Evolutionary conservation across 2,329 filamentous ascomycete genomes (phyloP).

Genomic region (Sordariomycetes sp.): DNA sequence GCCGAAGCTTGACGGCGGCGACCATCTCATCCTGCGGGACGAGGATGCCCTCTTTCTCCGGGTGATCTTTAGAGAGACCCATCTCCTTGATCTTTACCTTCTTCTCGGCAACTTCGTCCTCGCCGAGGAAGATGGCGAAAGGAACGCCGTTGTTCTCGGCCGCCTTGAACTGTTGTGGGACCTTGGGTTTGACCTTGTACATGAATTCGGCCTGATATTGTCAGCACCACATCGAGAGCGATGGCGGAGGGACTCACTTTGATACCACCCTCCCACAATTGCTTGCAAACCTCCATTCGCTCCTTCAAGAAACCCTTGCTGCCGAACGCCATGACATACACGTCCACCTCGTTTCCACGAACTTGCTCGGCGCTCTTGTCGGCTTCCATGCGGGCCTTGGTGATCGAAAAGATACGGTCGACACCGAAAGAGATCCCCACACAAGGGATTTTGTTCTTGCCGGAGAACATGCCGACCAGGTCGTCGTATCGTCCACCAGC

Average conservation of each 20-base stretch:
- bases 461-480: slow-evolving; percentile 87
- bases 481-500: slow-evolving; percentile 90
- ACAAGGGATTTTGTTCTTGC: slow-evolving; percentile 66
- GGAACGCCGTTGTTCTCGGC: slow-evolving; percentile 74
- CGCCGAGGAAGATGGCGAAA: slow-evolving; percentile 80
- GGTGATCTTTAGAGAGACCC: slow-evolving; percentile 68
- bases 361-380: slow-evolving; percentile 51
- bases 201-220: slow-evolving; percentile 62
- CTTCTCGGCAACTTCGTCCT: slow-evolving; percentile 76
- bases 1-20: slow-evolving; percentile 45
- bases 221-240: slow-evolving; percentile 16
- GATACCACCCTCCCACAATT: slow-evolving; percentile 79
- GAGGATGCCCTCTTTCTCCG: slow-evolving; percentile 80
- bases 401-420: slow-evolving; percentile 90
- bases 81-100: slow-evolving; percentile 80
- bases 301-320: slow-evolving; percentile 78
- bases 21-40: slow-evolving; percentile 57
- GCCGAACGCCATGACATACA: slow-evolving; percentile 91
- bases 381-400: slow-evolving; percentile 63
- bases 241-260: slow-evolving; percentile 42
- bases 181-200: slow-evolving; percentile 85
- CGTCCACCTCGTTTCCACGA: slow-evolving; percentile 71
- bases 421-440: slow-evolving; percentile 77
- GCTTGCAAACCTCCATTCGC: slow-evolving; percentile 69
- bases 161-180: slow-evolving; percentile 83